Conservation (phyloP, 1,284 basidiomycete species). For the Pseudozyma sp. region DNA sequence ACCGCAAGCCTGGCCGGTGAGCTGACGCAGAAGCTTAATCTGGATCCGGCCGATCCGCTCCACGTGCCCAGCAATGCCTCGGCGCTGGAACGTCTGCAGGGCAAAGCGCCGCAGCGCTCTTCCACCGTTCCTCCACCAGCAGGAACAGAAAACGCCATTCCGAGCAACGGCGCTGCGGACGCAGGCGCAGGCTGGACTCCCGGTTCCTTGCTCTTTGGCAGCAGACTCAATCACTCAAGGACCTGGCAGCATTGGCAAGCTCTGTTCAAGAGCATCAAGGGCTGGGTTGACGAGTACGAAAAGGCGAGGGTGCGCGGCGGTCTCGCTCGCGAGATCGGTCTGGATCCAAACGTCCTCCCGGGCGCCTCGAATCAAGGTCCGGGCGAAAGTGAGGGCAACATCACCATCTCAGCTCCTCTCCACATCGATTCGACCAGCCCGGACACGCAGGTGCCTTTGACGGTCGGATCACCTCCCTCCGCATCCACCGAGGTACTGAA, state of each 20-base stretch:
- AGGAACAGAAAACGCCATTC: not conserved
- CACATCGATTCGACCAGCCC: conserved; percentile 20
- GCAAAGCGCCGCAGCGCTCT: conserved; percentile 25
- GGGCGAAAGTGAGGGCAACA: conserved; percentile 6
- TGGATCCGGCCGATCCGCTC: conserved; percentile 14
- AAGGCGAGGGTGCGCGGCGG: conserved; percentile 50
- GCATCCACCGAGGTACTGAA: conserved; percentile 31
- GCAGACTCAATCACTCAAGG: conserved; percentile 29
- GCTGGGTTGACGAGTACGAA: conserved; percentile 65
- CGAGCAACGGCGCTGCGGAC: not conserved
- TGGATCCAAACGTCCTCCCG: conserved; percentile 24
- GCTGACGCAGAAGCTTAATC: conserved; percentile 22
- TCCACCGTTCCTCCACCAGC: conserved; percentile 14
- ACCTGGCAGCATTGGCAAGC: conserved; percentile 62
- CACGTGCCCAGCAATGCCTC: conserved; percentile 15
- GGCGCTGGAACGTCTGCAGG: conserved; percentile 22
- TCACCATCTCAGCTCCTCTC: conserved; percentile 27
- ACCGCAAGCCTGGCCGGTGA: conserved; percentile 5
- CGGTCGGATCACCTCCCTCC: conserved; percentile 34
- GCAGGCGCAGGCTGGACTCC: conserved; percentile 11
- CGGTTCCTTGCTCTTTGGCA: conserved; percentile 30
- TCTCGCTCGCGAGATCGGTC: conserved; percentile 57
- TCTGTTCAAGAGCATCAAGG: conserved; percentile 55
- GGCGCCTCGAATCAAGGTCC: not conserved
- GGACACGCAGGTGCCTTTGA: conserved; percentile 27